Evolutionary conservation across 2,329 filamentous ascomycete species (phyloP), one percentile per base, ranked within the genome.

Genomic region (Boeremia exigua): DNA sequence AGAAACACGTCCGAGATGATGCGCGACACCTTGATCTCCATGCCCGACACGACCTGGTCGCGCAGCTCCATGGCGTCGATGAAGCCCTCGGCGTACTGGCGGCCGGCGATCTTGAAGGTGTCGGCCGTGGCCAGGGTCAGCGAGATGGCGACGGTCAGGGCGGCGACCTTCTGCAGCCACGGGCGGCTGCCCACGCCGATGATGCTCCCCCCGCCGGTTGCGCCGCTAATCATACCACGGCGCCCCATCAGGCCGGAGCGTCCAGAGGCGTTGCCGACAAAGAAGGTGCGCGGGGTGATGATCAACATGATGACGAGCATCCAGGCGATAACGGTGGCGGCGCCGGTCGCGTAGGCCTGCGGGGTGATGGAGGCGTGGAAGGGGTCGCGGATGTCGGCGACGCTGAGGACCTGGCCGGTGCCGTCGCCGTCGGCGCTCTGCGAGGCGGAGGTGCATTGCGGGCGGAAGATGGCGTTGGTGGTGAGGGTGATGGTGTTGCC

Each of bases 1-100:
- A 99, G 82, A 74, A 98, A 98, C 1, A 95, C 93, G 75, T 96
- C 92, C 15, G 94, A 98, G 61, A 99, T 92, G 64, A 98, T 86
- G 62, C 93, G 89, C 56, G 96, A 94, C 56, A 96, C 86, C 65
- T 95, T 92, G 62, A 99, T 88, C 74, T 96, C 90, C 59, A 89
- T 85, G 50, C 92, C 91, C 54, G 88, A 88, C 61, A 96, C 86
- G 14, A 99, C 94, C 68, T 90, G 82, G 42, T 86, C 80, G 60
- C 95, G 91, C 66, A 99, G 78, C 46, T 84, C 82, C 64, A 82
- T 82, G 19, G 91, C 92, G 71, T 97, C 92, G 78, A 92, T 91
- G 66, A 87, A 88, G 29, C 92, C 92, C 67, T 81, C 82, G 6
- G 84, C 78, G 73, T 98, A 98, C 75, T 98, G 94, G 47, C 82